phyloP scores from a whole-genome alignment of 176 grass and related monocot genomes.

The Triticum turgidum region DNA sequence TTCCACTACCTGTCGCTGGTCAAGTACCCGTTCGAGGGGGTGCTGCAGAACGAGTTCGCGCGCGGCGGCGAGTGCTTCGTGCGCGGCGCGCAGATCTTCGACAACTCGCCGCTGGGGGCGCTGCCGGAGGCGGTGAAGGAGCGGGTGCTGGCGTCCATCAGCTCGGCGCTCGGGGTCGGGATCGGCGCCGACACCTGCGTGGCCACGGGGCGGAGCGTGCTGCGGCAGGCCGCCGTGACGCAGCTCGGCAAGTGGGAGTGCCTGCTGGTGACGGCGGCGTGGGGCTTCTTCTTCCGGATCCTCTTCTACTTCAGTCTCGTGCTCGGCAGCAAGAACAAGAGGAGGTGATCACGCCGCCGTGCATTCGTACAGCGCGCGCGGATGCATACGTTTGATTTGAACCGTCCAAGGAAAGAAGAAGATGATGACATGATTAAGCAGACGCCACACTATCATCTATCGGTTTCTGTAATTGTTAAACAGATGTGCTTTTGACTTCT shows the following conservation, averaged over 20 bases:
- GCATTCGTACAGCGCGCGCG: neutral
- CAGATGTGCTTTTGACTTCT: neutral
- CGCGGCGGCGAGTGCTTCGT: constrained; percentile 63
- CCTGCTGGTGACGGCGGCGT: constrained; percentile 65
- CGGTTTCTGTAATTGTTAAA: constrained; percentile 23
- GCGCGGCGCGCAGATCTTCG: constrained; percentile 80
- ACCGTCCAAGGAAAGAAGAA: neutral
- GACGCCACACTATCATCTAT: constrained; percentile 3
- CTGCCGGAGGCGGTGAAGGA: constrained; percentile 56
- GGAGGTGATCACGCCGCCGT: constrained; percentile 46
- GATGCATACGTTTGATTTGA: neutral
- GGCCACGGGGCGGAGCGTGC: constrained; percentile 54
- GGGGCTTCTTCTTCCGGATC: constrained; percentile 80
- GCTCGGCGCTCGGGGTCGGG: constrained; percentile 45
- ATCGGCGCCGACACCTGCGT: constrained; percentile 58
- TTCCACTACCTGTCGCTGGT: constrained; percentile 96
- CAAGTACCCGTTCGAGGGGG: constrained; percentile 87
- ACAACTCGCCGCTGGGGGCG: constrained; percentile 62
- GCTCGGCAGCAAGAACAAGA: constrained; percentile 86
- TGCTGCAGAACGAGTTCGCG: constrained; percentile 94
- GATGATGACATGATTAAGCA: constrained; percentile 1
- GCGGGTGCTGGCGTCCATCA: constrained; percentile 58
- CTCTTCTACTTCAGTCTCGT: constrained; percentile 90
- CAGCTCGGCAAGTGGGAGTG: constrained; percentile 94
- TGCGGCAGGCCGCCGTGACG: constrained; percentile 52